Evolutionary conservation across 148 eudicot species (phyloP), one percentile per base, ranked within the genome.

Genomic region (Rhododendron simsii): DNA sequence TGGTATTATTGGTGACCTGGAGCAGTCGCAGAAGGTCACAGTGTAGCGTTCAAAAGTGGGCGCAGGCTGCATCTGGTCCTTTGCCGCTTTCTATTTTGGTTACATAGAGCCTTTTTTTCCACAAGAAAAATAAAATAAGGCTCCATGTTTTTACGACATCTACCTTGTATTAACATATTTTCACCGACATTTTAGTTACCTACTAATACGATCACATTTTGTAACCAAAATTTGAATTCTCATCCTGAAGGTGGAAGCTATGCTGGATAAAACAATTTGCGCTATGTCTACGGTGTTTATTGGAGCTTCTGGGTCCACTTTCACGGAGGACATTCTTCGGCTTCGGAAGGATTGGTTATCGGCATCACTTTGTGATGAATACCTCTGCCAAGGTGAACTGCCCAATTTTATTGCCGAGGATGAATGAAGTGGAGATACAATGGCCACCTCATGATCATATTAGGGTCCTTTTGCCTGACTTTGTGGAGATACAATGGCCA

Each of bases 181-280:
- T 51, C 65, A 80, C 4, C 7, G n/a, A n/a, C 73, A 9, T n/a
- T 81, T 79, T 39, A 82, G 28, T 16, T n/a, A 11, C 76, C 76
- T 71, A 12, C 13, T 28, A 9, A 3, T 71, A 4, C 7, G 13
- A 9, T 21, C 0, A 5, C 47, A 11, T 48, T 2, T 84, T 74
- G 75, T 18, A 39, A 48, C 45, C 45, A 20, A 14, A 45, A n/a
- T 76, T 82, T 47, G 5, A 65, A 44, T 83, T 85, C 88, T 85
- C 63, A 59, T 83, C 55, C 51, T 92, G 88, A 89, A 97, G 99
- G 99, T 97, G 91, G 98, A 94, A 81, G 99, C 99, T 47, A 97
- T 97, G 98, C 90, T 95, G 90, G 99, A 98, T 90, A 98, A 98
- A 89, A 94, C 98, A 35, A 98, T 98, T 2, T 95, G 94, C 87